Evolutionary conservation across 176 grass and related monocot genomes (phyloP), one percentile per base, ranked within the genome.

Genomic region (Elaeis guineensis): DNA sequence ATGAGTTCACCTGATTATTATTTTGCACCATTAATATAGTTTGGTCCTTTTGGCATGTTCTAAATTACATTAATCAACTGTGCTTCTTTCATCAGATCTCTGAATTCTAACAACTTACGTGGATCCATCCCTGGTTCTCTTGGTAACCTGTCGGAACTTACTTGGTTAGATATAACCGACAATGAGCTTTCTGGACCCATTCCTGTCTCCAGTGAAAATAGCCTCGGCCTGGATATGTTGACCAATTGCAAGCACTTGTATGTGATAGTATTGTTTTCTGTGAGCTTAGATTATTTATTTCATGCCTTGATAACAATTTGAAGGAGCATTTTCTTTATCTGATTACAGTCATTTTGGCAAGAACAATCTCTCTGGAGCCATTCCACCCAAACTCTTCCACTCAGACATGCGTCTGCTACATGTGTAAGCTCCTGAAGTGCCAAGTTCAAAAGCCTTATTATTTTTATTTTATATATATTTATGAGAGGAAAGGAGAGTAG

Each of bases 291-390:
- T 44, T 2, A 14, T 22, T 23, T 29, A 72, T 61, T 29, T 44
- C 35, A 14, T 30, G 21, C 25, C 17, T 6, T 66, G 28, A 5
- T 50, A 52, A 1, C 24, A 66, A 28, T 29, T 52, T 52, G 16
- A 53, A 15, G 52, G 21, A 26, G 23, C 16, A 18, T 18, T 66
- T 30, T 51, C 29, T 15, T 26, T 22, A n/a, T 17, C 6, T 9
- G 9, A 51, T 49, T 26, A 17, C 56, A 71, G 68, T 8, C 68
- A 71, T 51, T 71, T 71, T 52, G 68, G 68, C 11, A 51, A 29
- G 16, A 71, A 71, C 57, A 59, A 71, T 15, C 21, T 71, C n/a
- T 71, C 69, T 3, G 69, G 69, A 8, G 3, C 17, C 21, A 58
- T 71, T 29, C 69, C 69, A 28, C 17, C 44, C 52, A 16, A 52